phyloP scores from a whole-genome alignment of 192 early-diverging fungal genomes.

The Umbelopsis isabellina region DNA sequence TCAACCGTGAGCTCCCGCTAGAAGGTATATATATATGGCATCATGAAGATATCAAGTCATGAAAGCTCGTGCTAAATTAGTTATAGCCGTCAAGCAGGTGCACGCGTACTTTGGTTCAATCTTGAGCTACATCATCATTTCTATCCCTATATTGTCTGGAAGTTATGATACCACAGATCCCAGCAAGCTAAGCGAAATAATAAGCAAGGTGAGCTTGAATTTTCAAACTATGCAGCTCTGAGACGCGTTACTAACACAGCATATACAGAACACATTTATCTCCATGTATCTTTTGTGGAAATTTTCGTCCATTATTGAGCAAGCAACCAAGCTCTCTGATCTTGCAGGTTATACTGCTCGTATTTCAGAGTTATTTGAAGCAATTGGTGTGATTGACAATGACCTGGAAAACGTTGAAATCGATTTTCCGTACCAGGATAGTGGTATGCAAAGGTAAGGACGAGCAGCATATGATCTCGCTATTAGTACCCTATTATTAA shows the following conservation, averaged over 20 bases:
- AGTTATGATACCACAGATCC: slow-evolving; percentile 70
- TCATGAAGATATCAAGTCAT: background rate
- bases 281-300: slow-evolving; percentile 84
- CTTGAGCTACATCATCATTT: slow-evolving; percentile 79
- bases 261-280: slow-evolving; percentile 69
- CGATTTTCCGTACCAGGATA: slow-evolving; percentile 47
- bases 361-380: slow-evolving; percentile 80
- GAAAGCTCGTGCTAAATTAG: background rate
- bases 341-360: slow-evolving; percentile 84
- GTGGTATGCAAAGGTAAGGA: slow-evolving; percentile 22
- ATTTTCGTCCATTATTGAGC: slow-evolving; percentile 73
- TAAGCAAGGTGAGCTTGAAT: slow-evolving; percentile 57
- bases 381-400: slow-evolving; percentile 56
- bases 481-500: background rate
- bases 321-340: slow-evolving; percentile 70
- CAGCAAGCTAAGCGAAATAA: slow-evolving; percentile 73
- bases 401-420: slow-evolving; percentile 53
- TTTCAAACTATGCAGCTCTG: background rate
- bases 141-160: slow-evolving; percentile 83
- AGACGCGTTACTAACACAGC: background rate
- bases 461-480: background rate
- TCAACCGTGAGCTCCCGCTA: slow-evolving; percentile 54
- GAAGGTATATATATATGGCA: slow-evolving; percentile 42
- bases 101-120: slow-evolving; percentile 81
- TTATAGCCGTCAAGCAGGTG: slow-evolving; percentile 56